Percentiles rank a stretch among this genome's conserved stretches.
Conservation (phyloP, 2,329 filamentous ascomycete genomes). For the Seiridium unicorne region DNA sequence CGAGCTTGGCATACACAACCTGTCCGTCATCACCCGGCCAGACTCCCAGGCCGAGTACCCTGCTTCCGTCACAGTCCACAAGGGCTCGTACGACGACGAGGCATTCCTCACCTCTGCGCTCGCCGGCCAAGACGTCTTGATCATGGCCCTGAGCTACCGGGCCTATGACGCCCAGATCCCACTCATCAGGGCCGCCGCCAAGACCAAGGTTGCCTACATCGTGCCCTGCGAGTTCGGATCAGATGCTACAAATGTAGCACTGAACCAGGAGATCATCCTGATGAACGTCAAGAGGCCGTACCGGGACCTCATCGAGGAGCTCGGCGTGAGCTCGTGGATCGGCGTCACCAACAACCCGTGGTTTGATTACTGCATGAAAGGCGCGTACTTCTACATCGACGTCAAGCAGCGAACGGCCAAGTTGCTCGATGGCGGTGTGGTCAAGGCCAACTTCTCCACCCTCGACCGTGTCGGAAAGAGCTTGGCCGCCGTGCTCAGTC, state of each 20-base stretch:
- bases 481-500: conserved; percentile 30
- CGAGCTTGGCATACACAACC: conserved; percentile 20
- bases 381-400: conserved; percentile 30
- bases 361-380: conserved; percentile 28
- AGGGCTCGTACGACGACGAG: conserved; percentile 20
- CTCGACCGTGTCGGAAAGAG: conserved; percentile 30
- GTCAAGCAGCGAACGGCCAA: conserved; percentile 24
- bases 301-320: conserved; percentile 25
- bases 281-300: conserved; percentile 22
- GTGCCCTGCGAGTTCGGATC: conserved; percentile 31
- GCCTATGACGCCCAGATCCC: conserved; percentile 20
- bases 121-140: conserved; percentile 30
- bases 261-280: conserved; percentile 19
- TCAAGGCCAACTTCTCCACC: conserved; percentile 25
- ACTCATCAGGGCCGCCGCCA: conserved; percentile 30
- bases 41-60: conserved; percentile 20
- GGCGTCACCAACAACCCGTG: conserved; percentile 30
- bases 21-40: conserved; percentile 29
- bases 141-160: conserved; percentile 23
- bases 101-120: conserved; percentile 24
- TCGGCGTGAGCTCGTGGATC: conserved; percentile 29
- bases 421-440: conserved; percentile 17
- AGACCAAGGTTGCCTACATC: conserved; percentile 27
- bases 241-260: conserved; percentile 19
- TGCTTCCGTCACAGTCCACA: conserved; percentile 13